Evolutionary conservation across 768 basidiomycete species (phyloP), one percentile per base, ranked within the genome.

Genomic region (Ramaria rubella): DNA sequence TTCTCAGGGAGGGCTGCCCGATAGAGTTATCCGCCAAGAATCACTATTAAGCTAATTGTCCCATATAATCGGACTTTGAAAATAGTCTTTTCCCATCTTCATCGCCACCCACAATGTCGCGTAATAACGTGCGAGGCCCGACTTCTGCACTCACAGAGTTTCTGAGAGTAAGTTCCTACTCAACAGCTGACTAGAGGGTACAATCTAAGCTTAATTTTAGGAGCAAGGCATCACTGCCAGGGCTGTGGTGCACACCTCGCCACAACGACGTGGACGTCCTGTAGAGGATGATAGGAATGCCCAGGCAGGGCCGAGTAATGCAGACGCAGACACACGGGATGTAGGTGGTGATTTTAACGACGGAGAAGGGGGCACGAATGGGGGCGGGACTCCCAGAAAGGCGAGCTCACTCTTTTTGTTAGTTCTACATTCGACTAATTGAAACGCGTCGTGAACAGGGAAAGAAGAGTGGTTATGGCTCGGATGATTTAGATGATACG

Each of bases 81-180:
- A n/a, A n/a, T n/a, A n/a, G n/a, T n/a, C n/a, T n/a, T n/a, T n/a
- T n/a, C n/a, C n/a, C n/a, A n/a, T n/a, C n/a, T n/a, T n/a, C n/a
- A n/a, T n/a, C n/a, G n/a, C n/a, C n/a, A n/a, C n/a, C n/a, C n/a
- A n/a, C 15, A 12, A 63, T 63, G 62, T 63, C 62, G 38, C 59
- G 64, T 5, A 80, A 81, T 67, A 87, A 87, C 58, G 82, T 92
- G 42, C 81, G 86, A 12, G 90, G 91, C 0, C 90, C 91, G 2
- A 82, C 86, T 0, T 91, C 88, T 21, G 90, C 90, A 0, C 70
- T 93, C 12, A 91, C 90, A 33, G 87, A 90, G 60, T 93, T 87
- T 61, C 72, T 93, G 31, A 80, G 80, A 63, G 90, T 87, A 58
- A 27, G 73, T 69, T 24, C n/a, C 4, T 12, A 14, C 23, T 24